phyloP scores from a whole-genome alignment of 2,329 filamentous ascomycete genomes.

The Penicillium sumatraense region DNA sequence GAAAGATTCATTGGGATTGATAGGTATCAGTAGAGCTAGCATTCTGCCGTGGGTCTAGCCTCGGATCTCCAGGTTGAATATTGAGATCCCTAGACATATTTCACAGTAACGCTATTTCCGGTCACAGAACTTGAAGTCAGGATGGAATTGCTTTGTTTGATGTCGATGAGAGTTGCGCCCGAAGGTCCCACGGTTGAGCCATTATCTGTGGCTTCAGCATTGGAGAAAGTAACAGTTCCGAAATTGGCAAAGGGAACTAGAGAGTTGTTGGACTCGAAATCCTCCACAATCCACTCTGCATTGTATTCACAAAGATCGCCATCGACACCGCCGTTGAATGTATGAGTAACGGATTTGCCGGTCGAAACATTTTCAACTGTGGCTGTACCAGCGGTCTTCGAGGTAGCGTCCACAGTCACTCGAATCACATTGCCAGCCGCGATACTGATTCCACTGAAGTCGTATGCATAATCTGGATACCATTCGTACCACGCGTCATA shows the following conservation, averaged over 20 bases:
- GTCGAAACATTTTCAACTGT: conserved; percentile 56
- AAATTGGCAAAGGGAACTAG: conserved; percentile 55
- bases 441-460: conserved; percentile 54
- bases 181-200: conserved; percentile 37
- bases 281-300: conserved; percentile 67
- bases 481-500: conserved; percentile 66
- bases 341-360: conserved; percentile 56
- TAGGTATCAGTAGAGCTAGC: too few species aligned
- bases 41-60: too few species aligned
- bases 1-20: too few species aligned
- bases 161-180: conserved; percentile 51
- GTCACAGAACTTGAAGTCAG: conserved; percentile 37
- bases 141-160: conserved; percentile 45
- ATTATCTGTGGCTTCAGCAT: conserved; percentile 39
- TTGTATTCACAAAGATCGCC: conserved; percentile 57
- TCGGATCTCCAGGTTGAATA: too few species aligned
- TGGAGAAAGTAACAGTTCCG: conserved; percentile 53
- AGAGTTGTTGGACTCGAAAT: conserved; percentile 44
- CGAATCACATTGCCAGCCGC: conserved; percentile 49
- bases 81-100: too few species aligned
- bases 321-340: conserved; percentile 48
- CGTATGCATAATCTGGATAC: conserved; percentile 61
- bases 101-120: conserved; percentile 26
- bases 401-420: conserved; percentile 47
- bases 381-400: conserved; percentile 48